These are phyloP conservation scores for Hemisphaericaspora xylanilytica DNA, from an alignment of 1,139 yeast genomes.

Conservation along the genomic window DNA sequence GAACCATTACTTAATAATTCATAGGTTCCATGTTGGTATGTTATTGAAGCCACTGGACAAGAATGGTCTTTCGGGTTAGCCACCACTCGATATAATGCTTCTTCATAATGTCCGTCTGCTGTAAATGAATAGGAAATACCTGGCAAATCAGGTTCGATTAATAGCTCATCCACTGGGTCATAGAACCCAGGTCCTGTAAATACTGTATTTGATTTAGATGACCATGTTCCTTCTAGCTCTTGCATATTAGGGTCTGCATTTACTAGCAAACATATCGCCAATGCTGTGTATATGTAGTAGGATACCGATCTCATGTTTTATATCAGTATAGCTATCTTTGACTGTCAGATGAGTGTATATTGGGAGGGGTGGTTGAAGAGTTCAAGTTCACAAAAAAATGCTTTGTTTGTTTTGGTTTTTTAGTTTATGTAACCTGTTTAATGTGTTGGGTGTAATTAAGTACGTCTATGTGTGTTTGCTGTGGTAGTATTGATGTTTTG, in stretches of 20 bases:
- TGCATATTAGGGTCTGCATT: conserved; percentile 27
- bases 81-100: conserved; percentile 77
- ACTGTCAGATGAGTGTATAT: not conserved
- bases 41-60: conserved; percentile 80
- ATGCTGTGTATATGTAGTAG: not conserved
- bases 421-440: too few relatives aligned
- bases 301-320: not conserved
- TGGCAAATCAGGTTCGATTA: conserved; percentile 93
- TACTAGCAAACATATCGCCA: not conserved
- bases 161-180: conserved; percentile 91
- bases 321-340: too few relatives aligned
- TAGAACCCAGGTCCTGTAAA: conserved; percentile 96
- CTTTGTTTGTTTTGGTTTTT: too few relatives aligned
- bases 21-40: conserved; percentile 87
- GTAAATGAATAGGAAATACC: conserved; percentile 94
- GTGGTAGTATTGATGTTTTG: too few relatives aligned
- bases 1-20: conserved; percentile 63
- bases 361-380: too few relatives aligned
- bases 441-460: too few relatives aligned
- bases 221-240: conserved; percentile 85
- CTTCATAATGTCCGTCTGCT: conserved; percentile 85
- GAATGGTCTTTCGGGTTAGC: conserved; percentile 71
- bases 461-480: too few relatives aligned
- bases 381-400: too few relatives aligned
- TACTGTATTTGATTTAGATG: conserved; percentile 88